Evolutionary conservation across 176 grass and related monocot species (phyloP).

Genomic region (Raddia guianensis): DNA sequence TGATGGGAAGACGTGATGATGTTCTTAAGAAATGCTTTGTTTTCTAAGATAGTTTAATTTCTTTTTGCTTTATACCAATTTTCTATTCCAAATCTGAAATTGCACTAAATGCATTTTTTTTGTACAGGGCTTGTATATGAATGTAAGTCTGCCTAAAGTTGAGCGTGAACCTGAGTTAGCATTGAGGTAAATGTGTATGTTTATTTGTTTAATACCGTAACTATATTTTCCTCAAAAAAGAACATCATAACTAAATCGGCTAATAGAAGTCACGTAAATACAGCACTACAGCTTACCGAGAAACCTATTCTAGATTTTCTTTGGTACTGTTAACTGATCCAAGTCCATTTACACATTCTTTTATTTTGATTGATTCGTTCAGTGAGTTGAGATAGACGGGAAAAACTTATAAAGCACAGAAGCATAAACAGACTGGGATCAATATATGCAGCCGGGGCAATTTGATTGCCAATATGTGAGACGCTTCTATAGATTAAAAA

Average conservation of each 20-base stretch:
- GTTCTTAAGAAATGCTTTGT: not conserved
- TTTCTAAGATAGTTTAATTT: slow-evolving; percentile 1
- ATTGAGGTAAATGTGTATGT: slow-evolving; percentile 47
- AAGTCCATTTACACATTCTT: not conserved
- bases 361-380: not conserved
- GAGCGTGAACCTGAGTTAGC: slow-evolving; percentile 56
- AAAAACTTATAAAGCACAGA: slow-evolving; percentile 3
- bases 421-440: not conserved
- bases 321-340: not conserved
- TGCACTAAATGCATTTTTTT: not conserved
- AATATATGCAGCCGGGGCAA: not conserved
- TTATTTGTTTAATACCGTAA: not conserved
- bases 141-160: slow-evolving; percentile 61
- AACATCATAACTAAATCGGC: no score
- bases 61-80: not conserved
- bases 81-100: slow-evolving; percentile 18
- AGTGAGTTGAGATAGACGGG: slow-evolving; percentile 23
- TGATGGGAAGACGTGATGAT: not conserved
- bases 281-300: not conserved
- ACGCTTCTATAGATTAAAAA: not conserved
- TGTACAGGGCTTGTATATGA: slow-evolving; percentile 85
- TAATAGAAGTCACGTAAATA: not conserved
- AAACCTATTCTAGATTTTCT: not conserved
- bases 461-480: slow-evolving; percentile 8
- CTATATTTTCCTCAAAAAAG: not conserved